Percentiles rank a stretch among this genome's conserved stretches.
These are phyloP conservation scores for Tylopilus rubrobrunneus DNA, from an alignment of 768 basidiomycete genomes.

Conservation along the genomic window DNA sequence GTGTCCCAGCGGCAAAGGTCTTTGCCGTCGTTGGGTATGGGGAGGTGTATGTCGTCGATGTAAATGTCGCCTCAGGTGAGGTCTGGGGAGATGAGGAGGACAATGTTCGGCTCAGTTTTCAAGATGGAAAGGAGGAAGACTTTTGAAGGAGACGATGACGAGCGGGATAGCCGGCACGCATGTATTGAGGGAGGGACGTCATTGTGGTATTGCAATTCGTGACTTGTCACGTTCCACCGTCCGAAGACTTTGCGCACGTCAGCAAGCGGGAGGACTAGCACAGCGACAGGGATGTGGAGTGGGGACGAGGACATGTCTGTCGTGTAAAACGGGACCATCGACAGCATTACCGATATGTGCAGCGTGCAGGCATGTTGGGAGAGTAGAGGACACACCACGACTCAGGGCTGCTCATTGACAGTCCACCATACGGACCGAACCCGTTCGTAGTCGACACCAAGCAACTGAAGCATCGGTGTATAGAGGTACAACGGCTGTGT, in stretches of 20 bases:
- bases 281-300: constrained; percentile 15
- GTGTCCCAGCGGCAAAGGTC: constrained; percentile 75
- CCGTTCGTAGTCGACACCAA: constrained; percentile 66
- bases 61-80: constrained; percentile 23
- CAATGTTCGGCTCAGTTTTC: background rate
- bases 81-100: background rate
- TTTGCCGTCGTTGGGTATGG: constrained; percentile 29
- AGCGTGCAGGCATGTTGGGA: constrained; percentile 64
- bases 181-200: constrained; percentile 35
- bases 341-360: constrained; percentile 71
- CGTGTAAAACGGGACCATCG: constrained; percentile 56
- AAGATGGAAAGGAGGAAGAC: constrained; percentile 33
- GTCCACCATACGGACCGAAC: constrained; percentile 56
- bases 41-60: constrained; percentile 26
- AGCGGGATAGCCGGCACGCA: constrained; percentile 41
- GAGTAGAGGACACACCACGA: constrained; percentile 63
- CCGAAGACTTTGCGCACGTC: constrained; percentile 7
- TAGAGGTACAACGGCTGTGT: constrained; percentile 67
- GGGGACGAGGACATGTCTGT: constrained; percentile 45
- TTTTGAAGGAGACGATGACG: constrained; percentile 42
- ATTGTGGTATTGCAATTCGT: background rate
- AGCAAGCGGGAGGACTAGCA: background rate
- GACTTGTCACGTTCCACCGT: constrained; percentile 11
- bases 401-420: constrained; percentile 41
- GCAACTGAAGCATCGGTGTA: constrained; percentile 61